A percentile compares a stretch with the other conserved stretches of the same genome.
These are phyloP conservation scores for Xylaria palmicola DNA, from an alignment of 495 filamentous ascomycete species.

Conservation along the genomic window DNA sequence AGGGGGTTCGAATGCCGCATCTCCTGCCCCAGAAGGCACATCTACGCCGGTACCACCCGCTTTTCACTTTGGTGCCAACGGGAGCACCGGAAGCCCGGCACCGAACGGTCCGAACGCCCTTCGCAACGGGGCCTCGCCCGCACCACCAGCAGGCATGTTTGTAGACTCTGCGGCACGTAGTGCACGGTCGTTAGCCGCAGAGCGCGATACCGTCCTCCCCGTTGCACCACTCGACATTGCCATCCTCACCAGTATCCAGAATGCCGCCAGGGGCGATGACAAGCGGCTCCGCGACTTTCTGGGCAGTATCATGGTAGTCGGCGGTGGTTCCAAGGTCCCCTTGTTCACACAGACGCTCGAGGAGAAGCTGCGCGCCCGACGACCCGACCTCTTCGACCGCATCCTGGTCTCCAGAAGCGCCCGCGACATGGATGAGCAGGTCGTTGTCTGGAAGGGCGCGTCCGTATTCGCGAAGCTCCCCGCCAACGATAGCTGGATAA, in stretches of 20 bases:
- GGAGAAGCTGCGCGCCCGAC: constrained; percentile 66
- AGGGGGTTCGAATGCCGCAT: constrained; percentile 78
- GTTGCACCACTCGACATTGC: constrained; percentile 81
- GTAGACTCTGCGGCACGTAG: constrained; percentile 43
- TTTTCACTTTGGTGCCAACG: constrained; percentile 48
- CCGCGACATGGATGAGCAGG: constrained; percentile 88
- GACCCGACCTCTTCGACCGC: constrained; percentile 71
- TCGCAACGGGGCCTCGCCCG: constrained; percentile 50
- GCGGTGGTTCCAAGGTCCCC: constrained; percentile 79
- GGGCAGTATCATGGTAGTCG: constrained; percentile 92
- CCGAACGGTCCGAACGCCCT: constrained; percentile 44
- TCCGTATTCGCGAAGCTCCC: constrained; percentile 93
- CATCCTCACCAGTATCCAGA: constrained; percentile 81
- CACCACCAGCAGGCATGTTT: constrained; percentile 36
- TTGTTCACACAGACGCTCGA: constrained; percentile 77
- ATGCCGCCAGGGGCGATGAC: constrained; percentile 85
- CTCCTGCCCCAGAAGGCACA: constrained; percentile 76
- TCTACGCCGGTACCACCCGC: constrained; percentile 62
- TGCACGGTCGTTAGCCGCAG: constrained; percentile 53
- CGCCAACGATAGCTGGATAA: constrained; percentile 94
- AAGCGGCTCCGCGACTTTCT: constrained; percentile 90
- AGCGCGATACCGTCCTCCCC: constrained; percentile 81
- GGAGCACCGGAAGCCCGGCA: constrained; percentile 43
- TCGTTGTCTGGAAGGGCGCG: constrained; percentile 95
- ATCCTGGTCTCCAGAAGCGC: constrained; percentile 88